Evolutionary conservation across 202 grass and related monocot species (phyloP).

Genomic region (Musa balbisiana): DNA sequence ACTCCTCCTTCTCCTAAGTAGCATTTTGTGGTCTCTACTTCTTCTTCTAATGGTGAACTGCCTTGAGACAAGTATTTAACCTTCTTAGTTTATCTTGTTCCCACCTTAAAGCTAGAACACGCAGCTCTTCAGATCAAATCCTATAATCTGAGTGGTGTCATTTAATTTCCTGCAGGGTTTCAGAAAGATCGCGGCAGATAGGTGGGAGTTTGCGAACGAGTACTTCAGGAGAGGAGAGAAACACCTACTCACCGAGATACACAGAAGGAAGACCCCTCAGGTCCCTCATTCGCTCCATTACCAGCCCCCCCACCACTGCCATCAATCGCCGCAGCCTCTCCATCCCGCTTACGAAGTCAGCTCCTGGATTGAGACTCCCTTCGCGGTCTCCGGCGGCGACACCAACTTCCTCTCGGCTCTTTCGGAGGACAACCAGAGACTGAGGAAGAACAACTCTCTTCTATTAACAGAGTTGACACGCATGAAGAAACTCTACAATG

Average conservation of each 20-base stretch:
- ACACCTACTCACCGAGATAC: constrained; percentile 79
- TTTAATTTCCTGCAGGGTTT: constrained; percentile 44
- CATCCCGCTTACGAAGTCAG: too few relatives aligned
- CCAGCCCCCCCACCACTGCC: background rate
- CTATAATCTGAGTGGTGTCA: background rate
- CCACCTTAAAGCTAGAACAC: too few relatives aligned
- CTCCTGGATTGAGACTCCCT: background rate
- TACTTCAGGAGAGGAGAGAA: constrained; percentile 87
- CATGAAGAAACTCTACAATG: constrained; percentile 93
- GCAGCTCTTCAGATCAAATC: too few relatives aligned
- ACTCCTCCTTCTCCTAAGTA: too few relatives aligned
- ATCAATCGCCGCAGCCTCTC: too few relatives aligned
- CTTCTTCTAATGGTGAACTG: too few relatives aligned
- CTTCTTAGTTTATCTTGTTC: too few relatives aligned
- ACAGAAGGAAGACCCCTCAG: constrained; percentile 49
- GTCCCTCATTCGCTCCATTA: constrained; percentile 5
- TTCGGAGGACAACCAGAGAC: constrained; percentile 81
- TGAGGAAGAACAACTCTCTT: constrained; percentile 67
- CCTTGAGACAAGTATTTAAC: too few relatives aligned
- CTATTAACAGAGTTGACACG: constrained; percentile 72
- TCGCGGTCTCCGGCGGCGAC: background rate
- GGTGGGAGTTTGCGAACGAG: constrained; percentile 96
- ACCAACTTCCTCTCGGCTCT: constrained; percentile 54
- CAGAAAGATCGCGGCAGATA: constrained; percentile 86
- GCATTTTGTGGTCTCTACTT: too few relatives aligned